phyloP scores from a whole-genome alignment of 768 basidiomycete species.

The Amanita brunnescens region DNA sequence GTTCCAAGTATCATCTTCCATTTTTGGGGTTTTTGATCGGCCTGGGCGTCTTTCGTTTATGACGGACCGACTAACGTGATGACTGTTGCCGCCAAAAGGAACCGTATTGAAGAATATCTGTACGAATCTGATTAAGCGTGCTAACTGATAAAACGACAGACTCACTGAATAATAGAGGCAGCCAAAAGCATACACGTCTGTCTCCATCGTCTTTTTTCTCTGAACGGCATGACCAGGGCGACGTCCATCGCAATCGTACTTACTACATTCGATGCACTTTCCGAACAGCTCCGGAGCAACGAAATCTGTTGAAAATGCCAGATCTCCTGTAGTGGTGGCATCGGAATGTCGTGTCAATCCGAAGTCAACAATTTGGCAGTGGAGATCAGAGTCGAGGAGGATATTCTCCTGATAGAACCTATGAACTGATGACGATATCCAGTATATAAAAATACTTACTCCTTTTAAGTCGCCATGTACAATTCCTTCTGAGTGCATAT shows the following conservation, averaged over 20 bases:
- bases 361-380: neutral
- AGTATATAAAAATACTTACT: neutral
- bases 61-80: neutral
- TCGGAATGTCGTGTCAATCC: neutral
- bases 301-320: neutral
- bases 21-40: neutral
- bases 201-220: neutral
- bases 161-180: slow-evolving; percentile 1
- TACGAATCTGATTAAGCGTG: neutral
- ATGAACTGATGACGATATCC: neutral
- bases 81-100: neutral
- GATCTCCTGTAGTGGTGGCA: neutral
- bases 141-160: neutral
- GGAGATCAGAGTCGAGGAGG: neutral
- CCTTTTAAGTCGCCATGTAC: neutral
- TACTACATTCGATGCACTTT: neutral
- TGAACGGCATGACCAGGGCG: too few species aligned
- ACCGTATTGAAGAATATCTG: neutral
- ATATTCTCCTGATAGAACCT: neutral
- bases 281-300: neutral
- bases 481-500: slow-evolving; percentile 3
- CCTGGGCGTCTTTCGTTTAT: neutral
- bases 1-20: neutral
- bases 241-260: too few species aligned
- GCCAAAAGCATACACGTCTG: slow-evolving; percentile 2